Evolutionary conservation across 75 land plant genomes (phyloP), one percentile per base, ranked within the genome.

Genomic region (Pseudotsuga menziesii): DNA sequence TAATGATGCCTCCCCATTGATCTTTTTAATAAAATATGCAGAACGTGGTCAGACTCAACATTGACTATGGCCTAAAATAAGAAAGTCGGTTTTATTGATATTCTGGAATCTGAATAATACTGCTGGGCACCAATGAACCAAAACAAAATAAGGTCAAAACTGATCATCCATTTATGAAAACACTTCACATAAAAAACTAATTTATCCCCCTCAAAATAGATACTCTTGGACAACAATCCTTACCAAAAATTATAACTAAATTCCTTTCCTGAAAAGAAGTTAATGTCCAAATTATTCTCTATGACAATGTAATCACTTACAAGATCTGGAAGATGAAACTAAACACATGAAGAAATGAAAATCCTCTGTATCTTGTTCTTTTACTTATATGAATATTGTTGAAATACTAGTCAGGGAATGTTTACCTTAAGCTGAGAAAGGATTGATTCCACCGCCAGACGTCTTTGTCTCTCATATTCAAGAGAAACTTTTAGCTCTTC

Each of bases 391-490:
- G 4, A 22, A 20, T 44, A 73, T 41, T 19, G 8, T 48, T 22
- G 5, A 36, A 77, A 61, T 36, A n/a, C 16, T 64, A 64, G 27
- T 39, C 12, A 20, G 25, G 29, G 72, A 23, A 1, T 56, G 20
- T 20, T 41, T 77, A 90, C 92, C 94, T 92, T 92, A 36, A 90
- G 74, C 78, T 81, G 85, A 39, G 86, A 88, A 57, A 92, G 73
- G 56, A 84, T 22, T 19, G 59, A 59, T 79, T 85, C 90, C 44
- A 90, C 67, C 61, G 88, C 90, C 74, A 78, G 58, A 57, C 89
- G 85, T 61, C 78, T 78, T 74, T 73, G 77, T 63, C 86, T 86
- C 75, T 92, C 94, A 63, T 62, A 44, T 79, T 82, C 84, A 84
- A 81, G 83, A 5, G 78, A 44, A 56, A 76, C 63, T 35, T 64